Conservation (phyloP, 78 protist species). For the Dictyostelium firmibasis region DNA sequence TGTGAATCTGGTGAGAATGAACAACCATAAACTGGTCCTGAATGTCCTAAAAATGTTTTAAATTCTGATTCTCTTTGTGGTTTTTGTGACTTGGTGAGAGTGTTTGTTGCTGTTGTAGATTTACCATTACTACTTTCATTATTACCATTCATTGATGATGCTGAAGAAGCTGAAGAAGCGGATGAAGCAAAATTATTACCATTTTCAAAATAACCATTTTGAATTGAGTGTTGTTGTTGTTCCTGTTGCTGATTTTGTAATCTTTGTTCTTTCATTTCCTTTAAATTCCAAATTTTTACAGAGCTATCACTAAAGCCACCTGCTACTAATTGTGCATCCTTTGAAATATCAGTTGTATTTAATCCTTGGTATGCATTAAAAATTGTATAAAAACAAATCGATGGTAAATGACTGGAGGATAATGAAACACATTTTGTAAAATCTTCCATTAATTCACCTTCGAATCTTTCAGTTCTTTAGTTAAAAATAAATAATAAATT, state of each 20-base stretch:
- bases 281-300: slow-evolving; percentile 84
- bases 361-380: slow-evolving; percentile 83
- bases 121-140: background rate
- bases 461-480: slow-evolving; percentile 72
- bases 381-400: slow-evolving; percentile 87
- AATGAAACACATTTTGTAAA: slow-evolving; percentile 73
- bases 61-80: slow-evolving; percentile 10
- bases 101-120: background rate
- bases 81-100: background rate
- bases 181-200: background rate
- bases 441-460: slow-evolving; percentile 66
- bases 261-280: slow-evolving; percentile 28
- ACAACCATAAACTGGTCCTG: slow-evolving; percentile 87
- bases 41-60: slow-evolving; percentile 84
- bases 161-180: background rate
- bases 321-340: slow-evolving; percentile 58
- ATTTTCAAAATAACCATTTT: slow-evolving; percentile 7
- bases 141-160: background rate
- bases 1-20: slow-evolving; percentile 76
- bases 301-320: slow-evolving; percentile 84
- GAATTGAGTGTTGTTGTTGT: background rate
- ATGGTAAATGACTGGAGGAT: slow-evolving; percentile 80
- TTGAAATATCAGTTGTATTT: slow-evolving; percentile 51
- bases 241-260: background rate
- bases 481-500: too few species aligned